Percentiles rank a stretch among this genome's conserved stretches.
Evolutionary conservation across 2,329 filamentous ascomycete genomes (phyloP).

Genomic region (Aspergillus sp.): DNA sequence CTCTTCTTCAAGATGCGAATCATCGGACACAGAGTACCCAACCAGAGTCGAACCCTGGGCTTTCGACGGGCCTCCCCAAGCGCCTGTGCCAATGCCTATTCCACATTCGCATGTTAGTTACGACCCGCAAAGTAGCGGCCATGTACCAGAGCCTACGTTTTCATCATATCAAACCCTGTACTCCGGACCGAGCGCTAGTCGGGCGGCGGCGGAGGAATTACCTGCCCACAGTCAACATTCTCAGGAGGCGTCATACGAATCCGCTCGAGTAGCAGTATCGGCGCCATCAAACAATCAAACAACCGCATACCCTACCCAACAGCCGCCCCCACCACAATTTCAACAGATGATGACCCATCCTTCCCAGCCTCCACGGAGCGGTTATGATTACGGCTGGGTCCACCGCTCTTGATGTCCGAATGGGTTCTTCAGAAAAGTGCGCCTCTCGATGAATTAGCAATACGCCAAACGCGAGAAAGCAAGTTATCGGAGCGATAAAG

Average conservation of each 20-base stretch:
- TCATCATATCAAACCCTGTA: conserved; percentile 24
- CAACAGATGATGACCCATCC: conserved; percentile 13
- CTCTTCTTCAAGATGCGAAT: conserved; percentile 28
- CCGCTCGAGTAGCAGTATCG: conserved; percentile 22
- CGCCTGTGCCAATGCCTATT: conserved; percentile 16
- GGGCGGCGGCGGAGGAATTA: conserved; percentile 16
- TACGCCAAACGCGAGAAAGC: background rate
- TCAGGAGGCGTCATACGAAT: conserved; percentile 17
- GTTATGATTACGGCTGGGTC: conserved; percentile 21
- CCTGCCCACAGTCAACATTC: conserved; percentile 8
- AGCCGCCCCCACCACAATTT: conserved; percentile 12
- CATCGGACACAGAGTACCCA: conserved; percentile 28
- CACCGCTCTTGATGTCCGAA: conserved; percentile 15
- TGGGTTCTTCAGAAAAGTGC: background rate
- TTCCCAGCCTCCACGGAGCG: conserved; percentile 9
- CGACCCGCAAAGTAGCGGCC: conserved; percentile 13
- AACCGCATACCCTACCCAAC: conserved; percentile 16
- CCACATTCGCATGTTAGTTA: conserved; percentile 24
- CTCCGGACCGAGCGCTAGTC: conserved; percentile 12
- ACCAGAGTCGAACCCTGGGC: conserved; percentile 25
- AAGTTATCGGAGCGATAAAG: background rate
- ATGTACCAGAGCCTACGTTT: conserved; percentile 18
- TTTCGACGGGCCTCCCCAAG: conserved; percentile 19
- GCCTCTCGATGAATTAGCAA: too few relatives aligned
- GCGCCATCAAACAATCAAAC: conserved; percentile 18